Conservation (phyloP, 345 rosid species). For the Litchi chinensis region DNA sequence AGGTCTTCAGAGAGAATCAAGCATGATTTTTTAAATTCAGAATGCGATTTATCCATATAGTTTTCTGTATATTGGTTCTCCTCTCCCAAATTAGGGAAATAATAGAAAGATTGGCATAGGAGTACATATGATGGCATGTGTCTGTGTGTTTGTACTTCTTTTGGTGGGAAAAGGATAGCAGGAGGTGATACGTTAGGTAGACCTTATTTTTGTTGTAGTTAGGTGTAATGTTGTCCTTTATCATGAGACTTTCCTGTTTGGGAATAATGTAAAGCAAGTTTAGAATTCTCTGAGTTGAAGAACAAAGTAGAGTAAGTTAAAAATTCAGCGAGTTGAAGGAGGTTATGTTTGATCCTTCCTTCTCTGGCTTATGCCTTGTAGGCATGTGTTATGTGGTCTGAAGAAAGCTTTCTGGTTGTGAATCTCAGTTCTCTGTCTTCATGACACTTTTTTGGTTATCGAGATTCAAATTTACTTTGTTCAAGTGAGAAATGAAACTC, state of each 20-base stretch:
- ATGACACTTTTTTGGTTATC: not conserved
- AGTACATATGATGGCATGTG: not conserved
- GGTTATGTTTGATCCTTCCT: not conserved
- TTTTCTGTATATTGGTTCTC: constrained; percentile 9
- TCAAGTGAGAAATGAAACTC: constrained; percentile 10
- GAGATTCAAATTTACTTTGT: not conserved
- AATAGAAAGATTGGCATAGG: not conserved
- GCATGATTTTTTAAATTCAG: constrained; percentile 8
- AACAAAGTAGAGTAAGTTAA: not conserved
- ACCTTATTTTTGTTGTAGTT: not conserved
- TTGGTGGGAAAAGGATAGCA: not conserved
- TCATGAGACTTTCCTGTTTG: not conserved
- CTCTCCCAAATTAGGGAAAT: constrained; percentile 2
- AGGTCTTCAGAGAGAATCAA: constrained; percentile 37
- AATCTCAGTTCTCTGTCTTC: constrained; percentile 10
- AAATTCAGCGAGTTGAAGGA: not conserved
- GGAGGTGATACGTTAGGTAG: not conserved
- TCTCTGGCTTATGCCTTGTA: not conserved
- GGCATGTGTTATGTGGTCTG: not conserved
- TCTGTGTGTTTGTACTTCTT: not conserved
- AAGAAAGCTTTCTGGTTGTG: not conserved
- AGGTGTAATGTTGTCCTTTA: not conserved
- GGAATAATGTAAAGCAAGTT: not conserved
- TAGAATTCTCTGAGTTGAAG: not conserved
- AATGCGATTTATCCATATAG: constrained; percentile 9